Evolutionary conservation across 1,284 basidiomycete genomes (phyloP), one percentile per base, ranked within the genome.

Genomic region (Leccinum fuscescens): DNA sequence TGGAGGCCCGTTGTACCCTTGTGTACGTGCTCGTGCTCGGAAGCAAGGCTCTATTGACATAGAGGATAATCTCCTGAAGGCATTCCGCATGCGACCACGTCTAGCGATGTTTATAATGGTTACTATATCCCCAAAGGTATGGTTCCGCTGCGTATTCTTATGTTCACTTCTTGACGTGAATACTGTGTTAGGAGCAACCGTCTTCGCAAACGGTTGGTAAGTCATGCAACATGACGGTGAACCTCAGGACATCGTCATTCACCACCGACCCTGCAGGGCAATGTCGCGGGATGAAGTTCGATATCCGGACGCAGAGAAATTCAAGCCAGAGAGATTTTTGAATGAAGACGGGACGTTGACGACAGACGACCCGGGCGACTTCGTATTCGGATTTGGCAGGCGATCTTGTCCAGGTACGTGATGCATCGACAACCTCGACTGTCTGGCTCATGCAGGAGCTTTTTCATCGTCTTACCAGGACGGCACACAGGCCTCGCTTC

Each of bases 261-360:
- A 17, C 39, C n/a, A 17, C n/a, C 39, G 1, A 7, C 4, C 2
- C 22, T n/a, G 8, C 4, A 51, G 9, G 27, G 27, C 24, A 6
- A 17, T 29, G 49, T 51, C 49, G 0, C 50, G 50, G 0, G 17
- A 52, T 1, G 50, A 52, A 55, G 27, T 27, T 9, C 58, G 56
- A 27, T 69, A 71, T n/a, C 60, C 59, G 0, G 27, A 62, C 29
- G 54, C 63, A 11, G 39, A 66, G 6, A 56, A 33, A 27, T 69
- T 70, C 57, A 51, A 52, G 3, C 69, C 69, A 0, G 69, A 27
- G 24, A 70, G 4, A 11, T 69, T 69, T 14, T 57, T 69, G n/a
- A 54, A 55, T 22, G 49, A 0, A 11, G 22, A 69, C n/a, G 67
- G 65, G 2, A 31, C 39, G 27, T 27, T 68, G 33, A 68, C 37